A percentile compares a stretch with the other conserved stretches of the same genome.
Conservation (phyloP, 306 rosid genomes). For the Astragalus membranaceus region DNA sequence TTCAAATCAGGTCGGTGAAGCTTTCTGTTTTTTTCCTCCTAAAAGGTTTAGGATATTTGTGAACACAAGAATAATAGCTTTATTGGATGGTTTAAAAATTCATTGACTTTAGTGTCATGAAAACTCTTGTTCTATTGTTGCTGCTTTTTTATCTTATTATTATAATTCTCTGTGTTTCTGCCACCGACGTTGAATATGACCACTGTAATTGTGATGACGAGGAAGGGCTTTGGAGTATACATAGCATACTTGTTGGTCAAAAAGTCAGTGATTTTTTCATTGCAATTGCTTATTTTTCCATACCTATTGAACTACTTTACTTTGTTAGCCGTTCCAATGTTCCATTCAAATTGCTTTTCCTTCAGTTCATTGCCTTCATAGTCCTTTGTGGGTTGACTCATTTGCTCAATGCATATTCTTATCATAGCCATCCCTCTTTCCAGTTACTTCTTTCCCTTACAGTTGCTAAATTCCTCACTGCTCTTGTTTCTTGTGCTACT, state of each 20-base stretch:
- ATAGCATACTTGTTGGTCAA: slow-evolving; percentile 60
- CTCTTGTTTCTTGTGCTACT: slow-evolving; percentile 78
- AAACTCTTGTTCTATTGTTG: background rate
- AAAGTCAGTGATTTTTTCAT: slow-evolving; percentile 78
- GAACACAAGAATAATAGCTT: background rate
- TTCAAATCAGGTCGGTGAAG: background rate
- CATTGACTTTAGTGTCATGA: slow-evolving; percentile 17
- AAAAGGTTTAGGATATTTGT: background rate
- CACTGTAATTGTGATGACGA: slow-evolving; percentile 58
- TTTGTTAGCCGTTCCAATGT: slow-evolving; percentile 81
- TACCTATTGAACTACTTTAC: slow-evolving; percentile 84
- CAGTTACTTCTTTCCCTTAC: slow-evolving; percentile 56
- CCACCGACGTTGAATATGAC: slow-evolving; percentile 31
- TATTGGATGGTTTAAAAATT: background rate
- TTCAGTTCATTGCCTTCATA: slow-evolving; percentile 74
- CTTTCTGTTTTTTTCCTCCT: background rate
- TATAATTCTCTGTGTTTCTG: slow-evolving; percentile 26
- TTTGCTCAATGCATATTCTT: slow-evolving; percentile 79
- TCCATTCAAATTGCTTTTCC: slow-evolving; percentile 86
- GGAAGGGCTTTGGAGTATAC: slow-evolving; percentile 55
- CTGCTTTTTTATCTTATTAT: slow-evolving; percentile 12
- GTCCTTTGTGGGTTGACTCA: slow-evolving; percentile 87
- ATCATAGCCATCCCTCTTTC: slow-evolving; percentile 57
- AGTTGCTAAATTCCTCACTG: slow-evolving; percentile 71
- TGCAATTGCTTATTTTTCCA: slow-evolving; percentile 82